A percentile compares a stretch with the other conserved stretches of the same genome.
These are phyloP conservation scores for Solanum okadae DNA, from an alignment of 257 asterid genomes.

Conservation along the genomic window DNA sequence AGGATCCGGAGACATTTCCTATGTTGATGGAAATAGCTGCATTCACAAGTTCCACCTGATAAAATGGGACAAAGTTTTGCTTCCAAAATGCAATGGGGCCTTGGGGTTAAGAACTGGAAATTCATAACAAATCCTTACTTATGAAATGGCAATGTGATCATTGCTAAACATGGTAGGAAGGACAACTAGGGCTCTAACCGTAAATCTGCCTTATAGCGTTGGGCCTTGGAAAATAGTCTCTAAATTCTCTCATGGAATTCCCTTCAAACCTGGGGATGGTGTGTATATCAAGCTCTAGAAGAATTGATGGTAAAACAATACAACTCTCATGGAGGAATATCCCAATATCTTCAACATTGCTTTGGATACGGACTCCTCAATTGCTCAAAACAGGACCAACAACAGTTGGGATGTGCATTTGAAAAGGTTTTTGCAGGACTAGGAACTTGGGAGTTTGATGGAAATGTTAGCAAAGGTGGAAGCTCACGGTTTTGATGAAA, in stretches of 20 bases:
- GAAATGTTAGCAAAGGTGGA: background rate
- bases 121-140: background rate
- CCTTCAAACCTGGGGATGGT: background rate
- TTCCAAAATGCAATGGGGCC: background rate
- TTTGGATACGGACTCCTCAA: background rate
- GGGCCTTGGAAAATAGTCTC: background rate
- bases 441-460: background rate
- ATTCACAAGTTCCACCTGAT: background rate
- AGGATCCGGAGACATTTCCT: background rate
- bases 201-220: background rate
- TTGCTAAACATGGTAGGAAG: background rate
- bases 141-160: background rate
- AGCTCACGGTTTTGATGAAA: background rate
- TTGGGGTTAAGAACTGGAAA: background rate
- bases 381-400: background rate
- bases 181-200: background rate
- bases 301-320: background rate
- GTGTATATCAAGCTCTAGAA: background rate
- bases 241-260: background rate
- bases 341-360: background rate
- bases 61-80: background rate
- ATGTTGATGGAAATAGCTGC: background rate
- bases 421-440: background rate
- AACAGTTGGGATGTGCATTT: background rate
- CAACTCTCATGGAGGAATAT: background rate